Evolutionary conservation across 352 stramenopile species (phyloP), one percentile per base, ranked within the genome.

Genomic region (Thalassiosira livingstoniorum): DNA sequence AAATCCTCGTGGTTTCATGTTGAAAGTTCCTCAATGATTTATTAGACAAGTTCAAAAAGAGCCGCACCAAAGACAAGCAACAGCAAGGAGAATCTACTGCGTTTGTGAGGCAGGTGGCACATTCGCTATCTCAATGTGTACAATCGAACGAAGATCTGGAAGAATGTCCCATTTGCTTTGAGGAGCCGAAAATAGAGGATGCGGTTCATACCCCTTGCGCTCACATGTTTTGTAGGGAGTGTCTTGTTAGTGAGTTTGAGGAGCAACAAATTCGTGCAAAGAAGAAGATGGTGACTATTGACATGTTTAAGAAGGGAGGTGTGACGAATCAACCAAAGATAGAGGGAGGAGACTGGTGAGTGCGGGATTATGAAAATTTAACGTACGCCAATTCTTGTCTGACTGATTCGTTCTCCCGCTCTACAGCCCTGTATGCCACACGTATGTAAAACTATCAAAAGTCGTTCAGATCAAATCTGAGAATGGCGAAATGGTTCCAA

Each of bases 131-230:
- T 45, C 54, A 90, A 72, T 87, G 75, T 47, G 63, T 92, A 45
- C 54, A 89, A 45, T 84, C 77, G n/a, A 84, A 85, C 31, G 80
- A 84, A 25, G 79, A 85, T 25, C 66, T 87, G 18, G 85, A 86
- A 29, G 90, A 95, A 84, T 95, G 90, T 71, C 76, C 90, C 0
- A 86, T 93, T 64, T 95, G 89, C 60, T 80, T 95, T 0, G 89
- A 95, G 10, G 73, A 80, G 54, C 89, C 89, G n/a, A 54, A 51
- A 31, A 77, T 93, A 13, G 65, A 87, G 39, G 78, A 92, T 73
- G 76, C 82, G 11, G 86, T 92, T 3, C 70, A 87, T 34, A 87
- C 89, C 62, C 89, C 89, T 34, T 95, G 90, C 74, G 85, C 87
- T 45, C 90, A 95, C 43, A 90, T 92, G 58, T 93, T 93, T 77